phyloP scores from a whole-genome alignment of 2,329 filamentous ascomycete genomes.

The Monosporascus sp. region DNA sequence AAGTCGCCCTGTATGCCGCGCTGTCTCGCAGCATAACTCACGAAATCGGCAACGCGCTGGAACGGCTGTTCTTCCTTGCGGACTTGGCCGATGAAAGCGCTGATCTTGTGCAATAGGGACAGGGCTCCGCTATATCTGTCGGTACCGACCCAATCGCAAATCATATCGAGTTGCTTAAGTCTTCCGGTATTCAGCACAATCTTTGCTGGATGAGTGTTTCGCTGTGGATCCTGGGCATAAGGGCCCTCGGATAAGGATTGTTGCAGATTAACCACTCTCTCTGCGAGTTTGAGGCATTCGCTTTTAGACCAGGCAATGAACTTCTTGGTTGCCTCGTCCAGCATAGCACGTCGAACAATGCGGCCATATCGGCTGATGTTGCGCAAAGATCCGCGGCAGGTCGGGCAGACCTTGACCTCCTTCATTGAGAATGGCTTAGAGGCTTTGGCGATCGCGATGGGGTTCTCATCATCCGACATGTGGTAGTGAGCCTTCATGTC shows the following conservation, averaged over 20 bases:
- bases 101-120: slow-evolving; percentile 12
- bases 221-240: background rate
- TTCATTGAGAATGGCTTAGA: slow-evolving; percentile 44
- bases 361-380: slow-evolving; percentile 56
- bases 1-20: slow-evolving; percentile 23
- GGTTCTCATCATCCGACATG: slow-evolving; percentile 28
- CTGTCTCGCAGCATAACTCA: slow-evolving; percentile 32
- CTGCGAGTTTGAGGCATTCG: slow-evolving; percentile 34
- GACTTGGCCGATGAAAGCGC: slow-evolving; percentile 23
- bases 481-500: slow-evolving; percentile 46
- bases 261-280: slow-evolving; percentile 21
- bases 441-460: slow-evolving; percentile 27
- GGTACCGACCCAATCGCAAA: slow-evolving; percentile 12
- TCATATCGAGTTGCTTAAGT: slow-evolving; percentile 7
- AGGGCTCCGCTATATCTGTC: slow-evolving; percentile 19
- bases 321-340: slow-evolving; percentile 60
- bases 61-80: slow-evolving; percentile 43
- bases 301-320: slow-evolving; percentile 51
- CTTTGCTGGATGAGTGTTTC: slow-evolving; percentile 2
- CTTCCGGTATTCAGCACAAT: slow-evolving; percentile 3
- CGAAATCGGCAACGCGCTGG: slow-evolving; percentile 39
- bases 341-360: slow-evolving; percentile 51
- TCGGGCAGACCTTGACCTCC: slow-evolving; percentile 49
- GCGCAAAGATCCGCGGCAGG: slow-evolving; percentile 53
- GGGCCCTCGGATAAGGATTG: background rate